These are phyloP conservation scores for Trichothecium roseum DNA, from an alignment of 2,329 filamentous ascomycete genomes.

Conservation along the genomic window DNA sequence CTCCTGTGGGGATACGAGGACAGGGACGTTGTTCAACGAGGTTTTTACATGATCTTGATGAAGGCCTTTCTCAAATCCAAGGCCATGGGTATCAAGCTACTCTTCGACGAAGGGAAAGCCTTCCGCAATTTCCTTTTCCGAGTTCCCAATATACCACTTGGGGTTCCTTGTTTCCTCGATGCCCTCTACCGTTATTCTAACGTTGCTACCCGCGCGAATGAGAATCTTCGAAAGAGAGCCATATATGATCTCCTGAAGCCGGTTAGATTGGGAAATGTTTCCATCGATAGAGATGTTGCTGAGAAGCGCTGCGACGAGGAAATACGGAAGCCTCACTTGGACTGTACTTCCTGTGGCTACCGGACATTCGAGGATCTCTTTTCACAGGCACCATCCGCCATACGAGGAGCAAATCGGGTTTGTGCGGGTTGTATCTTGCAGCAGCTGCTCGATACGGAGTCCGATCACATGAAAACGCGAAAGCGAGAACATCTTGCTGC, in stretches of 20 bases:
- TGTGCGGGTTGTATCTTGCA: constrained; percentile 21
- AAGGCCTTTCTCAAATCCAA: constrained; percentile 22
- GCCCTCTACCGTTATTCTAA: constrained; percentile 19
- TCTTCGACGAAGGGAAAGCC: constrained; percentile 19
- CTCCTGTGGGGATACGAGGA: constrained; percentile 15
- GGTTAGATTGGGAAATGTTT: constrained; percentile 15
- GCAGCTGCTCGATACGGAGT: constrained; percentile 16
- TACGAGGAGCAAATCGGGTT: constrained; percentile 7
- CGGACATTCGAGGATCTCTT: constrained; percentile 18
- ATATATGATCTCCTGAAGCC: constrained; percentile 23
- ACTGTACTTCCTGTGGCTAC: constrained; percentile 24
- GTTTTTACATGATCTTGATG: constrained; percentile 20
- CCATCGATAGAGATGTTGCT: constrained; percentile 10
- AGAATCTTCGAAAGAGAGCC: constrained; percentile 8
- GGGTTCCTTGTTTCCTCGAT: constrained; percentile 20
- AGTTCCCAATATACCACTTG: constrained; percentile 17
- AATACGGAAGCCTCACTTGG: constrained; percentile 14
- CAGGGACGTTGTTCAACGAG: constrained; percentile 18
- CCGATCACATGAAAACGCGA: constrained; percentile 15
- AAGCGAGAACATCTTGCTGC: constrained; percentile 8
- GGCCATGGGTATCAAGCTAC: constrained; percentile 14
- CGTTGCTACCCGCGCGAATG: constrained; percentile 2
- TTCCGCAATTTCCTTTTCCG: constrained; percentile 17
- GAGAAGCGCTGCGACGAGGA: constrained; percentile 11
- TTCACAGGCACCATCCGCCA: background rate